These are phyloP conservation scores for Beauveria bassiana DNA, from an alignment of 2,329 filamentous ascomycete genomes.

Conservation along the genomic window DNA sequence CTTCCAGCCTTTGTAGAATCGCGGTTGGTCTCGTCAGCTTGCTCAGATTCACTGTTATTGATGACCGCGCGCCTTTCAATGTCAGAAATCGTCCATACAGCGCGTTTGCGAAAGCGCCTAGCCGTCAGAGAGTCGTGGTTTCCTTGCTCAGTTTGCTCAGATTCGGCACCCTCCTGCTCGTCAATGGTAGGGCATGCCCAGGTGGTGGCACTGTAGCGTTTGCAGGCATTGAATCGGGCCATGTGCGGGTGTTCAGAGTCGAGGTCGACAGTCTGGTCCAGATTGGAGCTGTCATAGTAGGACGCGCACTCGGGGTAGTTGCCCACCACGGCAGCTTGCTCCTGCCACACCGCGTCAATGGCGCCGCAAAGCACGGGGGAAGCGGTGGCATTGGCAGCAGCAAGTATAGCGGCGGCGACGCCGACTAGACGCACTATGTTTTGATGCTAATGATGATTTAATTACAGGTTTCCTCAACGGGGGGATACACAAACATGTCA, in stretches of 20 bases:
- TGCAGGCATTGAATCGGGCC: not conserved
- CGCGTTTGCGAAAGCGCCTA: too few species aligned
- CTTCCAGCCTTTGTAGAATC: too few species aligned
- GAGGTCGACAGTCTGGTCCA: not conserved
- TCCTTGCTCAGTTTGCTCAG: too few species aligned
- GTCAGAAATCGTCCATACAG: too few species aligned
- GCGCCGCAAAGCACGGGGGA: not conserved
- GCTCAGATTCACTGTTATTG: too few species aligned
- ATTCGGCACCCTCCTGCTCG: not conserved
- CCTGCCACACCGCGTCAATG: not conserved
- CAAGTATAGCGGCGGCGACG: not conserved
- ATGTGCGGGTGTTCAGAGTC: not conserved
- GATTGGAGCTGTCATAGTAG: not conserved
- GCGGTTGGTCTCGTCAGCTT: not conserved
- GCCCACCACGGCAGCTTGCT: not conserved
- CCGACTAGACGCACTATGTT: not conserved
- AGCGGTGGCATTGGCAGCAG: not conserved
- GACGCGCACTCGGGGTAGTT: slow-evolving; percentile 1
- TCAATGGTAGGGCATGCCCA: not conserved
- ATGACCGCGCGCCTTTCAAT: too few species aligned
- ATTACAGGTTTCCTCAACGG: not conserved
- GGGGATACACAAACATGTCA: too few species aligned
- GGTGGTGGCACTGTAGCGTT: not conserved
- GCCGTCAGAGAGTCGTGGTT: too few species aligned
- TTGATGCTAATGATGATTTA: not conserved